phyloP scores from a whole-genome alignment of 139 green algal genomes.

The Diplosphaera chodatii region DNA sequence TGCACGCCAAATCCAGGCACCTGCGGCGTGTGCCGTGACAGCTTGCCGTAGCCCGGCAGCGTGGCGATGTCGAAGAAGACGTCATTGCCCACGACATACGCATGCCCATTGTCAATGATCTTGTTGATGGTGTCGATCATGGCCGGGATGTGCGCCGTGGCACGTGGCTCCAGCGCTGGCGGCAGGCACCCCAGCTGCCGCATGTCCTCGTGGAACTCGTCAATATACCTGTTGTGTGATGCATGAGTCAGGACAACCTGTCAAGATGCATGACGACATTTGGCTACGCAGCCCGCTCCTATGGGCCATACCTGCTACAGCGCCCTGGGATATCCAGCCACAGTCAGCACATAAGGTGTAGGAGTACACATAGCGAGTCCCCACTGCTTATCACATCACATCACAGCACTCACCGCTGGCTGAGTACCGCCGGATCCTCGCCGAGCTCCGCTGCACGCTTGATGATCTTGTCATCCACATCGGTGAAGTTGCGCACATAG shows the following conservation, averaged over 20 bases:
- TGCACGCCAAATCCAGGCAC: conserved; percentile 20
- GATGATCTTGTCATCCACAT: conserved; percentile 98
- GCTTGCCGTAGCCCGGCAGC: conserved; percentile 75
- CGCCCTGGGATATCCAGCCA: too few species aligned
- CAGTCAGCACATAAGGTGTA: too few species aligned
- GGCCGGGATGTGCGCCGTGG: conserved; percentile 67
- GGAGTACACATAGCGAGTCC: too few species aligned
- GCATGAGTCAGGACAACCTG: too few species aligned
- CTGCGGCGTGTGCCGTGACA: conserved; percentile 68
- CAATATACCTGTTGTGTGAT: conserved; percentile 84
- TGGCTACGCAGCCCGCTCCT: too few species aligned
- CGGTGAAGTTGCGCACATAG: conserved; percentile 68
- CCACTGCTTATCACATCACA: too few species aligned
- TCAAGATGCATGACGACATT: too few species aligned
- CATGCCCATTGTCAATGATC: conserved; percentile 87
- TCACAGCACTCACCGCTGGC: conserved; percentile 13
- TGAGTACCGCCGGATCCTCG: conserved; percentile 62
- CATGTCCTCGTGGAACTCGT: conserved; percentile 93
- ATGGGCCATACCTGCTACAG: too few species aligned
- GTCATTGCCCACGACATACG: conserved; percentile 75
- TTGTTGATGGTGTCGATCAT: conserved; percentile 85
- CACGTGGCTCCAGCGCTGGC: conserved; percentile 81
- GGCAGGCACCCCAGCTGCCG: conserved; percentile 69
- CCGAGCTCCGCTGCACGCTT: conserved; percentile 59
- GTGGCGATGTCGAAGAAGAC: conserved; percentile 92